These are phyloP conservation scores for Cladosporium cucumerinum DNA, from an alignment of 2,329 filamentous ascomycete genomes.

Conservation along the genomic window DNA sequence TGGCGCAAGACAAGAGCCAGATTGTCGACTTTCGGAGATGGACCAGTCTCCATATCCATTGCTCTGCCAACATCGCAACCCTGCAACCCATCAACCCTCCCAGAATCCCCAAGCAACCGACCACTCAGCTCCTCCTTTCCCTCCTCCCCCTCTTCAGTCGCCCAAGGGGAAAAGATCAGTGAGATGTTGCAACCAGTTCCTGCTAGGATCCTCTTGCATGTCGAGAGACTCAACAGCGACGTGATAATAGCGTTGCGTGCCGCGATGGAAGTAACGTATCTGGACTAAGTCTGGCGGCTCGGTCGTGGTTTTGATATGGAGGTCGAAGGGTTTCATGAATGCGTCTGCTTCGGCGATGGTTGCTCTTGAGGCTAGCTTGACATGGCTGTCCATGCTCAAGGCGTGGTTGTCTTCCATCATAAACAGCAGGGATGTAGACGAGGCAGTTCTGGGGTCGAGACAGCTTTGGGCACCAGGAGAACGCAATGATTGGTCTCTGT, in stretches of 20 bases:
- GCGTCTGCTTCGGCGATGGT: neutral
- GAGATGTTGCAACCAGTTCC: neutral
- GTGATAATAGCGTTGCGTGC: neutral
- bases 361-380: neutral
- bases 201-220: neutral
- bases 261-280: neutral
- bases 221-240: neutral
- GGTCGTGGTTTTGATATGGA: neutral
- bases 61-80: neutral
- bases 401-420: neutral
- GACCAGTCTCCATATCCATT: neutral
- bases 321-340: neutral
- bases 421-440: neutral
- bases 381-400: neutral
- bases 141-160: neutral
- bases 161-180: neutral
- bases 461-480: neutral
- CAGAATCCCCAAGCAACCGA: neutral
- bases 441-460: neutral
- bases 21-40: neutral
- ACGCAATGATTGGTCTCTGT: neutral
- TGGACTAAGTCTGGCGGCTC: neutral
- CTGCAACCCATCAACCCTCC: neutral
- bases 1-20: neutral
- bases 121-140: neutral